Evolutionary conservation across 169 alveolate genomes (phyloP).

Genomic region (Plasmodium fragile): DNA sequence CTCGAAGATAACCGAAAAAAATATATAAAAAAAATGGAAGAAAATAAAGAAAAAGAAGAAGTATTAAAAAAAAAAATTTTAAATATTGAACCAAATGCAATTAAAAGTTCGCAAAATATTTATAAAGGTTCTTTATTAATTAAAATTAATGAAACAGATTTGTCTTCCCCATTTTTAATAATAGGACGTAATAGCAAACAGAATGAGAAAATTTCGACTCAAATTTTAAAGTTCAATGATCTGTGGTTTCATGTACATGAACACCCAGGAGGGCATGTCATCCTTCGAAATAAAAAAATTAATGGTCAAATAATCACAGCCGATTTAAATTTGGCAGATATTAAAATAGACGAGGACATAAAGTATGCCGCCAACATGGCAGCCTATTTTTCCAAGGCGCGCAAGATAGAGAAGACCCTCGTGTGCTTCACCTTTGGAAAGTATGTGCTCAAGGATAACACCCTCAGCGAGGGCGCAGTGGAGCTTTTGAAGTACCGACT

Average conservation of each 20-base stretch:
- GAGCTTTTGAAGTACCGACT: constrained; percentile 76
- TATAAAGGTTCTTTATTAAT: constrained; percentile 81
- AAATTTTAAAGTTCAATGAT: constrained; percentile 79
- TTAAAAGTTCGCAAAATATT: constrained; percentile 77
- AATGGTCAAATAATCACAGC: constrained; percentile 68
- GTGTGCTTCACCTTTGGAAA: constrained; percentile 81
- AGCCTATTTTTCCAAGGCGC: constrained; percentile 81
- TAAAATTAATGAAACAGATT: constrained; percentile 77
- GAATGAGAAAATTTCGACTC: constrained; percentile 84
- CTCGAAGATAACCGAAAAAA: constrained; percentile 75
- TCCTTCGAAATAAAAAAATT: constrained; percentile 77
- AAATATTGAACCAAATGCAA: constrained; percentile 72
- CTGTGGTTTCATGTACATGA: constrained; percentile 85
- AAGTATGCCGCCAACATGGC: constrained; percentile 87
- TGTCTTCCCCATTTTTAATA: constrained; percentile 81
- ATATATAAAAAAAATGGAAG: constrained; percentile 57
- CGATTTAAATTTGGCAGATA: constrained; percentile 39
- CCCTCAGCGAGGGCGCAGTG: constrained; percentile 83
- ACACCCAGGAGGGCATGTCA: constrained; percentile 85
- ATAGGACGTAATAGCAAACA: constrained; percentile 85
- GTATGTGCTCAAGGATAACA: constrained; percentile 77
- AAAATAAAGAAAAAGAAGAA: constrained; percentile 74
- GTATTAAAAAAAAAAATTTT: constrained; percentile 62
- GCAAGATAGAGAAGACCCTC: constrained; percentile 48
- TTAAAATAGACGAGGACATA: constrained; percentile 73